A percentile compares a stretch with the other conserved stretches of the same genome.
These are phyloP conservation scores for Priceomyces castillae DNA, from an alignment of 805 yeast genomes.

Conservation along the genomic window DNA sequence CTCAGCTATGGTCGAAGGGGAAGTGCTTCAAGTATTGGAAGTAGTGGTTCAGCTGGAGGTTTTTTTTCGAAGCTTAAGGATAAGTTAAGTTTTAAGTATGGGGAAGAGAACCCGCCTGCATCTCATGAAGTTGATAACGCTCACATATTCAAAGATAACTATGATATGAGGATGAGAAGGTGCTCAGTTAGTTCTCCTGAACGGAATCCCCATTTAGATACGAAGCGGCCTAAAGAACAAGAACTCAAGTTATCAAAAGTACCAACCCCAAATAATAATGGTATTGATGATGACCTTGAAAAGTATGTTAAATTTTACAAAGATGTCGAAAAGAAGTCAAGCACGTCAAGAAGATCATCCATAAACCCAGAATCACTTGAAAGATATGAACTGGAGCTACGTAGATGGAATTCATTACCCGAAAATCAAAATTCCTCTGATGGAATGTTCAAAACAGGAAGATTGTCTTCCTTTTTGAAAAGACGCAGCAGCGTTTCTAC, in stretches of 20 bases:
- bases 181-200: neutral
- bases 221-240: neutral
- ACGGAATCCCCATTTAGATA: neutral
- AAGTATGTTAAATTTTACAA: conserved; percentile 36
- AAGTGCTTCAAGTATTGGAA: conserved; percentile 18
- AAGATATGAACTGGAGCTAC: conserved; percentile 4
- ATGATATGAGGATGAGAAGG: conserved; percentile 8
- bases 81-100: conserved; percentile 22
- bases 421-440: neutral
- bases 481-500: conserved; percentile 17
- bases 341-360: conserved; percentile 12
- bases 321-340: conserved; percentile 13
- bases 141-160: conserved; percentile 18
- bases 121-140: conserved; percentile 5
- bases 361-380: conserved; percentile 4
- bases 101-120: neutral
- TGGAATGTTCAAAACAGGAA: conserved; percentile 1
- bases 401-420: neutral
- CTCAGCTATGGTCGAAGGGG: conserved; percentile 11
- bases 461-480: conserved; percentile 24
- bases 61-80: conserved; percentile 38
- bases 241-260: conserved; percentile 6
- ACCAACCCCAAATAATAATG: conserved; percentile 10
- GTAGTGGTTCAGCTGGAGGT: conserved; percentile 18
- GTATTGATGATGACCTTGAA: conserved; percentile 31